Evolutionary conservation across 768 basidiomycete species (phyloP).

Genomic region (Auriscalpium vulgare): DNA sequence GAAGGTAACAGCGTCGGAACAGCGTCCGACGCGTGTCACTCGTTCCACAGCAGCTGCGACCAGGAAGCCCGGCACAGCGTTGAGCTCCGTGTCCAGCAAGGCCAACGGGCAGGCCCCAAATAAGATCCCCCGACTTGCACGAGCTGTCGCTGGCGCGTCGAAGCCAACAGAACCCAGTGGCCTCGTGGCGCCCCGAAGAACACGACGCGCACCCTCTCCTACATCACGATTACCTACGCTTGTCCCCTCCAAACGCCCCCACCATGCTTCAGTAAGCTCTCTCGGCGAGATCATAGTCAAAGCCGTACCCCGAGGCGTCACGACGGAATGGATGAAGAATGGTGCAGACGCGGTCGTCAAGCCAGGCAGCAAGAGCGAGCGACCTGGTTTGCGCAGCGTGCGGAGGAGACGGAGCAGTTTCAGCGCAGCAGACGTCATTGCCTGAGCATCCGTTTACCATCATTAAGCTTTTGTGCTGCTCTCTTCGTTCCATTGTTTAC

Average conservation of each 20-base stretch:
- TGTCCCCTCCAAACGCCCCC: slow-evolving; percentile 32
- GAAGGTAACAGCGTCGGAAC: slow-evolving; percentile 59
- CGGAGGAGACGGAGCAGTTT: slow-evolving; percentile 80
- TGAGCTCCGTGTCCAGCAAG: slow-evolving; percentile 17
- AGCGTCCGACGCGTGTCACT: slow-evolving; percentile 66
- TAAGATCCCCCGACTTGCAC: slow-evolving; percentile 34
- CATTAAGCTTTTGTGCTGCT: slow-evolving; percentile 4
- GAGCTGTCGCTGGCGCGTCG: slow-evolving; percentile 28
- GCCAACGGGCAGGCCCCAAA: slow-evolving; percentile 26
- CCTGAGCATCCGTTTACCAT: slow-evolving; percentile 31
- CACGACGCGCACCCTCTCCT: slow-evolving; percentile 50
- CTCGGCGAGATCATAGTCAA: slow-evolving; percentile 45
- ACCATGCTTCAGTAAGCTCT: slow-evolving; percentile 33
- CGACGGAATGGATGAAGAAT: slow-evolving; percentile 63
- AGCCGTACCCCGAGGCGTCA: slow-evolving; percentile 29
- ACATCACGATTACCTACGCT: slow-evolving; percentile 77
- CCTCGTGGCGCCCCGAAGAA: slow-evolving; percentile 26
- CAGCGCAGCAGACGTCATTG: slow-evolving; percentile 79
- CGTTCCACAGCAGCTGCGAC: slow-evolving; percentile 39
- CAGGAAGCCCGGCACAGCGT: slow-evolving; percentile 18
- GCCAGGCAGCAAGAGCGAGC: slow-evolving; percentile 61
- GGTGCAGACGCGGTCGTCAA: slow-evolving; percentile 63
- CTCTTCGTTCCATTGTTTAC: not conserved
- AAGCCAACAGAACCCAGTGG: slow-evolving; percentile 22
- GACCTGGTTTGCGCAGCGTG: slow-evolving; percentile 67